These are phyloP conservation scores for Ophiocordyceps unilateralis DNA, from an alignment of 2,329 filamentous ascomycete genomes.

Conservation along the genomic window DNA sequence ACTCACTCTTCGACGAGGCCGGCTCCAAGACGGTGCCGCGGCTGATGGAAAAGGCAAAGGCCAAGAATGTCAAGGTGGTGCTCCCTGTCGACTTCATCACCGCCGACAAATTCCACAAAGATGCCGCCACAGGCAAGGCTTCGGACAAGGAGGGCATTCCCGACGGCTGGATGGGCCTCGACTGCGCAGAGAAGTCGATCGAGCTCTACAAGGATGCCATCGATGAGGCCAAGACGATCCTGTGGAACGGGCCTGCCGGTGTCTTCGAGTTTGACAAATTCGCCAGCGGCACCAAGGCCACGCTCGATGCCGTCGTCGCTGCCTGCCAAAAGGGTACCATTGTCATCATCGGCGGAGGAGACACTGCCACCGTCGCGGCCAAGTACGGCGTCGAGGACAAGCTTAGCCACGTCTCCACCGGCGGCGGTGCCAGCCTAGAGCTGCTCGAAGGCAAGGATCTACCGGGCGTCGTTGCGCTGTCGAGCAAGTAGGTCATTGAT, in stretches of 20 bases:
- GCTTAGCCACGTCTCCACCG: constrained; percentile 95
- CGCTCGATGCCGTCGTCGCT: constrained; percentile 71
- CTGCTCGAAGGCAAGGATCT: constrained; percentile 95
- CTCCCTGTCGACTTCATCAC: constrained; percentile 92
- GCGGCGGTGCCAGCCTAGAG: constrained; percentile 88
- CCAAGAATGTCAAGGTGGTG: constrained; percentile 87
- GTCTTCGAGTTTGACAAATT: constrained; percentile 97
- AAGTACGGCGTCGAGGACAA: constrained; percentile 95
- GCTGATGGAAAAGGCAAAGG: constrained; percentile 89
- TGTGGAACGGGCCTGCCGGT: constrained; percentile 96
- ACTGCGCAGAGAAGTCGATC: constrained; percentile 79
- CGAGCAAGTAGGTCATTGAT: constrained; percentile 44
- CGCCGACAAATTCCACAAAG: constrained; percentile 80
- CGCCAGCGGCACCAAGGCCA: constrained; percentile 79
- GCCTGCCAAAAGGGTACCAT: constrained; percentile 69
- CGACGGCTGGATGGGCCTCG: constrained; percentile 95
- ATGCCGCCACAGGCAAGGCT: constrained; percentile 66
- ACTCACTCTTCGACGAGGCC: constrained; percentile 82
- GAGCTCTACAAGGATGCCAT: constrained; percentile 82
- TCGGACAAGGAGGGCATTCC: constrained; percentile 81
- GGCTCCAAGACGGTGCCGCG: constrained; percentile 80
- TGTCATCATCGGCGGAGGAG: constrained; percentile 95
- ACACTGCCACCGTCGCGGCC: constrained; percentile 92
- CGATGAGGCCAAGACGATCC: constrained; percentile 77
- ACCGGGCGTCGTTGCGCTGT: constrained; percentile 83